Base-by-base conservation (phyloP, 1,284 basidiomycete species). In the Melampsora medusae region DNA sequence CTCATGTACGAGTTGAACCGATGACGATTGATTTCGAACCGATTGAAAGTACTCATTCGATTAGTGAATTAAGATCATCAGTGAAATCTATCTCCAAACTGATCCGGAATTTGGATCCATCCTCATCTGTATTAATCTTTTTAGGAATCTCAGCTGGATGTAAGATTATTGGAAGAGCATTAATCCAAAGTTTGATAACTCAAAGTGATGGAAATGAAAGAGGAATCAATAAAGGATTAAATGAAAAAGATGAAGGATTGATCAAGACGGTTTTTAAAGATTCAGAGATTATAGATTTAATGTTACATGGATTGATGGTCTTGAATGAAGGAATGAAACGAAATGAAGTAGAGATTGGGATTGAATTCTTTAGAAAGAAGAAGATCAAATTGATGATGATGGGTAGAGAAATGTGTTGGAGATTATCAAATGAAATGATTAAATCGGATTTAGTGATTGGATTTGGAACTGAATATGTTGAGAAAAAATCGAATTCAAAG, bases 291-390 rank as follows among this genome's bases (percentile, higher is more conserved):
- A 85, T 86, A 33, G 91, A 98, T 81, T 89, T 90, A 53, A 84
- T 97, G 31, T 86, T 89, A n/a, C 92, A 91, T 80, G 97, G 97
- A 1, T 89, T 99, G 49, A 96, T 92, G 7, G 87, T 98, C 79
- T 91, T 91, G 82, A 89, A 95, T 81, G 87, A 89, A n/a, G 89
- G 89, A 1, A 86, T 96, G 77, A 83, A 86, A 1, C 88, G 86
- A 71, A 79, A 85, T 10, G 96, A 99, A 82, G 88, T 91, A n/a
- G 86, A 86, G 14, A 82, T 93, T 56, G 88, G 93, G 77, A 86
- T 98, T 69, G 89, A 92, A 81, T 87, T 99, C 38, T 98, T 91
- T 82, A 88, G 89, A 0, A 89, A 91, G 76, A 91, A 92, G 0
- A 85, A 92, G 35, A 82, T 99, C 42, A 89, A 90, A n/a, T 90